A percentile compares a stretch with the other conserved stretches of the same genome.
Evolutionary conservation across 441 rosid species (phyloP).

Genomic region (Aleurites moluccanus): DNA sequence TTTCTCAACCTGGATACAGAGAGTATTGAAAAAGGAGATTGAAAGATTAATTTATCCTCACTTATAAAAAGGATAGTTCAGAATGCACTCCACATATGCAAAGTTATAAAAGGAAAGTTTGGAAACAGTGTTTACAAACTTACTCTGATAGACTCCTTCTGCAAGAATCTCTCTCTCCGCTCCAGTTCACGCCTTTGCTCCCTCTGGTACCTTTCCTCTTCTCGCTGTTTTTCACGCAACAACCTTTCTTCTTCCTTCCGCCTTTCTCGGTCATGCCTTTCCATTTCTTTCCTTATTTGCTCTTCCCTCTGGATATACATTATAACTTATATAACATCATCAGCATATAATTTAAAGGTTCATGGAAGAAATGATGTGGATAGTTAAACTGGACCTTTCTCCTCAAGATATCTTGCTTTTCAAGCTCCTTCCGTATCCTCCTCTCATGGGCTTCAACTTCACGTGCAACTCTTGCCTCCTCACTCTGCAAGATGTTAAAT

Average conservation of each 20-base stretch:
- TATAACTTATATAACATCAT: conserved; percentile 7
- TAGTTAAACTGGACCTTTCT: conserved; percentile 57
- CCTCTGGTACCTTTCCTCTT: conserved; percentile 79
- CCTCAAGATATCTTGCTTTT: conserved; percentile 80
- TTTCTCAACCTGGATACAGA: conserved; percentile 66
- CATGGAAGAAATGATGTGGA: conserved; percentile 14
- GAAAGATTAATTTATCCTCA: too few relatives aligned
- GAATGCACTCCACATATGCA: not conserved
- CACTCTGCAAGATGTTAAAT: conserved; percentile 49
- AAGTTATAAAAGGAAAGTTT: not conserved
- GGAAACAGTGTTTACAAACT: conserved; percentile 21
- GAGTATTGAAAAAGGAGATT: not conserved
- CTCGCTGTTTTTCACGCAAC: conserved; percentile 88
- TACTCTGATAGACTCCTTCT: conserved; percentile 82
- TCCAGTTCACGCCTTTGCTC: conserved; percentile 90
- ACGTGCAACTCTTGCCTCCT: conserved; percentile 79
- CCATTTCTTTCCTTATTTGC: conserved; percentile 89
- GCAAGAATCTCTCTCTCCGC: conserved; percentile 84
- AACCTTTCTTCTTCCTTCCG: conserved; percentile 90
- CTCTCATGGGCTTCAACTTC: conserved; percentile 88
- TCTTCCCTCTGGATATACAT: conserved; percentile 70
- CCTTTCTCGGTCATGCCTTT: conserved; percentile 91
- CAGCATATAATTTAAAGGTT: conserved; percentile 20
- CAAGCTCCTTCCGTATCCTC: conserved; percentile 84
- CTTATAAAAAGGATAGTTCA: too few relatives aligned